Evolutionary conservation across 2,329 filamentous ascomycete genomes (phyloP).

Genomic region (Pyrenophora graminea): DNA sequence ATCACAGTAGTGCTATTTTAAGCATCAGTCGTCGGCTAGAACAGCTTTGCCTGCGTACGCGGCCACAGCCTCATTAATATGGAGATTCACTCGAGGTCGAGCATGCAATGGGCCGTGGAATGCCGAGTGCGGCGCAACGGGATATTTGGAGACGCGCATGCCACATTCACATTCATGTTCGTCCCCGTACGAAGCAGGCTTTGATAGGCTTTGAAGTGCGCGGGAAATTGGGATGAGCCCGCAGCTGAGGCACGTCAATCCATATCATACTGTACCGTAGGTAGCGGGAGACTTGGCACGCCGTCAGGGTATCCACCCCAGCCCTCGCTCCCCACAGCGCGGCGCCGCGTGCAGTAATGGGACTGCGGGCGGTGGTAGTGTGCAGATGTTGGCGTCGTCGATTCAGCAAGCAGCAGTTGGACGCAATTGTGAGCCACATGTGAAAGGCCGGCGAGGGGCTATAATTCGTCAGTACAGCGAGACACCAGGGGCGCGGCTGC

Average conservation of each 20-base stretch:
- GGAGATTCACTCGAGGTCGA: too few relatives aligned
- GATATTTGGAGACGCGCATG: too few relatives aligned
- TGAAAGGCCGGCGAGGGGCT: not conserved
- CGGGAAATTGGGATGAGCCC: slow-evolving; percentile 1
- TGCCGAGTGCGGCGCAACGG: too few relatives aligned
- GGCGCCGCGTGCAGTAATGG: slow-evolving; percentile 12
- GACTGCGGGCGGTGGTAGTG: slow-evolving; percentile 1
- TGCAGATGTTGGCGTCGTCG: slow-evolving; percentile 2
- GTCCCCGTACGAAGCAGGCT: not conserved
- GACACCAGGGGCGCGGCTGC: slow-evolving; percentile 15
- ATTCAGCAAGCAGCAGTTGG: not conserved
- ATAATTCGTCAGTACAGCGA: slow-evolving; percentile 8
- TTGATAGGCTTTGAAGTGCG: not conserved
- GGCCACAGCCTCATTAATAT: not conserved
- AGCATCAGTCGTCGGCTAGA: not conserved
- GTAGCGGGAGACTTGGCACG: slow-evolving; percentile 11
- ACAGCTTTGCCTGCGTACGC: not conserved
- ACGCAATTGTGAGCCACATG: not conserved
- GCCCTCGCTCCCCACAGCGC: slow-evolving; percentile 3
- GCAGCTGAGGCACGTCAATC: not conserved
- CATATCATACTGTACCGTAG: not conserved
- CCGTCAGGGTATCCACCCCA: slow-evolving; percentile 10
- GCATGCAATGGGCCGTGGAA: too few relatives aligned
- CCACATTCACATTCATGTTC: not conserved
- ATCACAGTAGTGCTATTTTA: not conserved